Base-by-base conservation (phyloP, 2,329 filamentous ascomycete species). In the Myriosclerotinia scirpicola region DNA sequence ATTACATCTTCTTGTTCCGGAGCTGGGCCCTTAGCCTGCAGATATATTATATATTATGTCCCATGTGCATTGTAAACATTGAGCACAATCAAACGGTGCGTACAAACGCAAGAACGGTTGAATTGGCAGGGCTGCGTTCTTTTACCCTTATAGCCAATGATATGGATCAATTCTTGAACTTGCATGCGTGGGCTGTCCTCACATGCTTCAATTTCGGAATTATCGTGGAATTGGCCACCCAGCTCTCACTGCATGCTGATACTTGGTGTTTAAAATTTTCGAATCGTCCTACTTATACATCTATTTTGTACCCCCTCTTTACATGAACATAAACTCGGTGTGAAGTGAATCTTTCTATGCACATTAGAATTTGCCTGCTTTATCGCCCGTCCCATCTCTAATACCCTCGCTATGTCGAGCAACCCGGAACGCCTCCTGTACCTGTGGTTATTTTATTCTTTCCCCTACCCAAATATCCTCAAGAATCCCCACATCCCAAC, bases 401-500 rank as follows among this genome's bases (percentile, higher is more conserved):
- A 53, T 54, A 42, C 44, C 20, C 48, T 63, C 60, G 48, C 60
- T 42, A 65, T 52, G 30, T 40, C 44, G 54, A 59, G 63, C 44
- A 22, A 59, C 63, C 54, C 58, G 58, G 22, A 65, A 65, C 63
- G 63, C 63, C 63, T 34, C 55, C 64, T n/a, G 36, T 56, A 17
- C 40, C 34, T 59, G 34, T 60, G 42, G 53, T 44, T 52, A 50
- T 34, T 40, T 65, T 60, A n/a, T 20, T 42, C 36, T 34, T 48
- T 67, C 60, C 58, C 71, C 72, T 76, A 77, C 64, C 89, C 89
- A 82, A 97, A 97, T 59, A 93, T 78, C 80, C 91, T 96, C 73
- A 98, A 83, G 77, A 99, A 97, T 0, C 90, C 90, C 89, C 91
- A 97, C 69, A 99, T 87, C 8, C 93, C 93, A 55, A 92, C 79